A percentile compares a stretch with the other conserved stretches of the same genome.
Conservation (phyloP, 495 filamentous ascomycete genomes). For the Daldinia grandis region DNA sequence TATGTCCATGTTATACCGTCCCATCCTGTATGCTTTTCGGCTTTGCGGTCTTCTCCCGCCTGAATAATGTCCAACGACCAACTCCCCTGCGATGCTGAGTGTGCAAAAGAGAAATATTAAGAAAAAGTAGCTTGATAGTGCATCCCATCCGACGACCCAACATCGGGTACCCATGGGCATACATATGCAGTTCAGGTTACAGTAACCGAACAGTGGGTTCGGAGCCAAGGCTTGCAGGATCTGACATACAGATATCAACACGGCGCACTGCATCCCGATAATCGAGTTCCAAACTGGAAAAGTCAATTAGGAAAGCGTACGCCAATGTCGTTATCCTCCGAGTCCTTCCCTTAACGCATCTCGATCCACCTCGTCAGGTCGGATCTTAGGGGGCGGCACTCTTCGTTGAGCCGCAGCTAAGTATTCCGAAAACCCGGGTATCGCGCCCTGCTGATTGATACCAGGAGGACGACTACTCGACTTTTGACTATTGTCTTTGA, state of each 20-base stretch:
- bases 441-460: conserved; percentile 62
- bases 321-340: conserved; percentile 32
- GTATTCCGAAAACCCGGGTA: conserved; percentile 60
- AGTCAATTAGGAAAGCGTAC: neutral
- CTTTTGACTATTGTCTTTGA: conserved; percentile 29
- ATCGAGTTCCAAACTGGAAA: neutral
- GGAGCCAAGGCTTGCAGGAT: neutral
- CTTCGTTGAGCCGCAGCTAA: conserved; percentile 50
- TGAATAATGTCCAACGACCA: neutral
- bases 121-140: neutral
- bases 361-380: conserved; percentile 50
- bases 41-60: conserved; percentile 4
- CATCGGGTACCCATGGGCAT: neutral
- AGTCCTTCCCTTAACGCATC: conserved; percentile 56
- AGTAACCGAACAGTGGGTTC: neutral
- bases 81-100: neutral
- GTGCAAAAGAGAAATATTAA: neutral
- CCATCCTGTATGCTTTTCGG: conserved; percentile 10
- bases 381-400: conserved; percentile 52
- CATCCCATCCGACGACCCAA: neutral
- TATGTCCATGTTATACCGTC: conserved; percentile 23
- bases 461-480: conserved; percentile 51
- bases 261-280: neutral
- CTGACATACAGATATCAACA: neutral
- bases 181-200: neutral